Percentiles rank a stretch among this genome's conserved stretches.
Evolutionary conservation across 306 rosid genomes (phyloP).

Genomic region (Prosopis cineraria): DNA sequence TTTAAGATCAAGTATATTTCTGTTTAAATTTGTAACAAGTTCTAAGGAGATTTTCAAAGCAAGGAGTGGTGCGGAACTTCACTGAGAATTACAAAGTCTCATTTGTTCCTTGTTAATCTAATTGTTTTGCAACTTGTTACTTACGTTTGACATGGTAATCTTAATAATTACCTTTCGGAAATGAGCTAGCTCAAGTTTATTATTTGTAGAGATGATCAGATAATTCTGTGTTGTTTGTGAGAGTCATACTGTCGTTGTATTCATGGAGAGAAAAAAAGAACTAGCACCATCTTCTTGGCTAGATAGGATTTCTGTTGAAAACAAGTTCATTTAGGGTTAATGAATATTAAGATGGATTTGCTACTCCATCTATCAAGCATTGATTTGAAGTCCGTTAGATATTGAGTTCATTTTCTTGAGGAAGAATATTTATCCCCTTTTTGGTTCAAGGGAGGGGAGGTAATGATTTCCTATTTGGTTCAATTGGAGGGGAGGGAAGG

Average conservation of each 20-base stretch:
- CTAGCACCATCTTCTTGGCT: conserved; percentile 6
- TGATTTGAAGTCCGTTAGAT: not conserved
- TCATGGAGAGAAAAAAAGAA: not conserved
- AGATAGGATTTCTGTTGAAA: not conserved
- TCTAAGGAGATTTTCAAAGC: not conserved
- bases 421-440: not conserved
- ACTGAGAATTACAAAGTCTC: conserved; percentile 16
- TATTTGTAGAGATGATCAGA: not conserved
- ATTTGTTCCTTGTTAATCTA: conserved; percentile 25
- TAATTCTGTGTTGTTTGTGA: not conserved
- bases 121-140: conserved; percentile 9
- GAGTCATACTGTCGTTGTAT: not conserved
- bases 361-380: not conserved
- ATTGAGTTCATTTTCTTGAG: not conserved
- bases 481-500: no score
- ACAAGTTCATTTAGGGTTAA: not conserved
- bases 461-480: no score
- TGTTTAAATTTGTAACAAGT: not conserved
- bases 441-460: no score
- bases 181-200: not conserved
- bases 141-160: conserved; percentile 22
- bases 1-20: conserved; percentile 3
- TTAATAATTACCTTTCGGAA: conserved; percentile 1
- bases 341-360: not conserved
- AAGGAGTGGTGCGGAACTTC: conserved; percentile 5